Conservation (phyloP, 2,329 filamentous ascomycete genomes). For the Penicillium sp. region DNA sequence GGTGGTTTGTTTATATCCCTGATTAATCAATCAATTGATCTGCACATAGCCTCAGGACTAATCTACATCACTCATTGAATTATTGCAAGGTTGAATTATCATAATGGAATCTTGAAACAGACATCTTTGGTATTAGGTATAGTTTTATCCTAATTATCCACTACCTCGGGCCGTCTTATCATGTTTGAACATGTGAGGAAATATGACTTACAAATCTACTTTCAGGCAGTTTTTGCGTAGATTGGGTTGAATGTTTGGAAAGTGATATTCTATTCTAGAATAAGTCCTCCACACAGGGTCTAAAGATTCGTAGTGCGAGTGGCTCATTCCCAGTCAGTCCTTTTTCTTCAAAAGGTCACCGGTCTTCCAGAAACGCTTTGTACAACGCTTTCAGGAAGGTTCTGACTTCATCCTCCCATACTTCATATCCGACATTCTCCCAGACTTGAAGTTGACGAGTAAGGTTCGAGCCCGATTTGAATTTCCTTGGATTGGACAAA, state of each 20-base stretch:
- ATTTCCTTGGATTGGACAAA: conserved; percentile 26
- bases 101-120: too few relatives aligned
- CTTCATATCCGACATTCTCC: conserved; percentile 26
- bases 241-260: too few relatives aligned
- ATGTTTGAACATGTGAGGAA: too few relatives aligned
- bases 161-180: too few relatives aligned
- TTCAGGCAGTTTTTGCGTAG: too few relatives aligned
- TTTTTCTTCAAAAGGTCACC: conserved; percentile 14
- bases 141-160: too few relatives aligned
- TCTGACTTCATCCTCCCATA: conserved; percentile 28
- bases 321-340: conserved; percentile 25
- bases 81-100: too few relatives aligned
- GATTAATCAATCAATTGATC: background rate
- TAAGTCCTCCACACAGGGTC: conserved; percentile 1
- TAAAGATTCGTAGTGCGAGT: conserved; percentile 8
- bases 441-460: conserved; percentile 29
- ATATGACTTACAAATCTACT: too few relatives aligned
- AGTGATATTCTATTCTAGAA: too few relatives aligned
- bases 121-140: too few relatives aligned
- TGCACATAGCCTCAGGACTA: conserved; percentile 7
- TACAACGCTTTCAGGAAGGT: conserved; percentile 27
- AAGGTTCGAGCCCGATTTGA: conserved; percentile 28
- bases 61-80: background rate
- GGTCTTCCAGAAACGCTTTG: conserved; percentile 24
- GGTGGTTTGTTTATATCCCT: conserved; percentile 15